Conservation (phyloP, 305 asterid species). For the Fraxinus greggii region DNA sequence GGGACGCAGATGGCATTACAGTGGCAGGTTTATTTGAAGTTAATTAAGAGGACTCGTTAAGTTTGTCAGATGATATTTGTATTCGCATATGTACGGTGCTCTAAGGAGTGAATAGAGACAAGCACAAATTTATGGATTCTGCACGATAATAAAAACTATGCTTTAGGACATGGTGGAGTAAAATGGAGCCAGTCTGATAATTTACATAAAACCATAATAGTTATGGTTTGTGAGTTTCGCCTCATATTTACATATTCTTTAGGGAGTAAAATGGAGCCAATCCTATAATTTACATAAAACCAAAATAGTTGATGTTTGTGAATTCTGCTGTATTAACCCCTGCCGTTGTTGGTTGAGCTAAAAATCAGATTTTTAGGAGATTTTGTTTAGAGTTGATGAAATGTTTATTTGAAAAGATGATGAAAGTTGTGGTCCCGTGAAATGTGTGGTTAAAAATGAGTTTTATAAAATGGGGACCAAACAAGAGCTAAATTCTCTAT, state of each 20-base stretch:
- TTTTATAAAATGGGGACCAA: too few relatives aligned
- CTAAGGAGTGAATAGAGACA: not conserved
- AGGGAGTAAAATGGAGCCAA: not conserved
- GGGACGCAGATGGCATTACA: not conserved
- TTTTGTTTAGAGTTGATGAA: too few relatives aligned
- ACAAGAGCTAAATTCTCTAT: too few relatives aligned
- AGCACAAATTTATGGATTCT: not conserved
- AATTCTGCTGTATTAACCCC: too few relatives aligned
- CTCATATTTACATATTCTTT: not conserved
- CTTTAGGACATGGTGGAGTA: not conserved
- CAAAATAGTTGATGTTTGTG: too few relatives aligned
- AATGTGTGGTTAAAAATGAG: too few relatives aligned
- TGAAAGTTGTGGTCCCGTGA: too few relatives aligned
- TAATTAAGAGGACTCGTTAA: not conserved
- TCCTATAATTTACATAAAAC: not conserved
- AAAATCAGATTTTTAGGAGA: too few relatives aligned
- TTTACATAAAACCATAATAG: not conserved
- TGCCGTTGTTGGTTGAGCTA: too few relatives aligned
- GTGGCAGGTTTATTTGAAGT: not conserved
- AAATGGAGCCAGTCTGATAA: not conserved
- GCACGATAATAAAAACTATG: not conserved
- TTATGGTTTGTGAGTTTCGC: conserved; percentile 5
- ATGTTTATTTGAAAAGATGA: too few relatives aligned
- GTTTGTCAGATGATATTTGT: not conserved
- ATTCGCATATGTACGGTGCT: not conserved